A percentile compares a stretch with the other conserved stretches of the same genome.
These are phyloP conservation scores for Aristolochia californica DNA, from an alignment of 164 flowering plant genomes.

Conservation along the genomic window DNA sequence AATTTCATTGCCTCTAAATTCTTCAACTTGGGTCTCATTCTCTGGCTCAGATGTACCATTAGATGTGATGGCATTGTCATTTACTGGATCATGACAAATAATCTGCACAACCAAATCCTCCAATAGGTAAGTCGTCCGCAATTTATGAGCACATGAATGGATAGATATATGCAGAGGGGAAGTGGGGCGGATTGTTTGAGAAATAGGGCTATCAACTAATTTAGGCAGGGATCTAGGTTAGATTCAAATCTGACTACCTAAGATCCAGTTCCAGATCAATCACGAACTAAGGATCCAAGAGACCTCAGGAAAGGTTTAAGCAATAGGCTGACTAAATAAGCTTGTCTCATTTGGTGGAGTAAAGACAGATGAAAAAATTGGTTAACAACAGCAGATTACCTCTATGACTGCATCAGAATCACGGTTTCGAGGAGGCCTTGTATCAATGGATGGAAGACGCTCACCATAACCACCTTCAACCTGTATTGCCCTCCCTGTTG, in stretches of 20 bases:
- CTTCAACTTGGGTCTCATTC: constrained; percentile 28
- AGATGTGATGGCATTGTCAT: constrained; percentile 45
- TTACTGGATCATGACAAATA: constrained; percentile 54
- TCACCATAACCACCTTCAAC: constrained; percentile 48
- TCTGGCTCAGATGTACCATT: constrained; percentile 37
- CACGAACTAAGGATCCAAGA: too few relatives aligned
- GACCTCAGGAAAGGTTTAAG: too few relatives aligned
- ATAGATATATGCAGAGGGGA: not conserved
- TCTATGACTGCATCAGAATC: constrained; percentile 88
- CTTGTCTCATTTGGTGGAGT: too few relatives aligned
- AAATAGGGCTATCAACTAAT: too few relatives aligned
- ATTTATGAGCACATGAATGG: not conserved
- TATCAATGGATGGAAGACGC: constrained; percentile 48
- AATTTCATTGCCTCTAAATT: constrained; percentile 18
- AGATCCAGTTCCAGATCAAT: too few relatives aligned
- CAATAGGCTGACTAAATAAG: too few relatives aligned
- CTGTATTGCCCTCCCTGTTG: constrained; percentile 79
- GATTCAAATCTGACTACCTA: too few relatives aligned
- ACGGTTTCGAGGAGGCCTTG: constrained; percentile 39
- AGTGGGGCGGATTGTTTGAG: not conserved
- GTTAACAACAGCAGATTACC: constrained; percentile 26
- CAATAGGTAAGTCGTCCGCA: not conserved
- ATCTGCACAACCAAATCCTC: constrained; percentile 44
- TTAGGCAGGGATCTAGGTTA: too few relatives aligned
- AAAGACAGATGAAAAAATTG: not conserved